Base-by-base conservation (phyloP, 148 eudicot species). In the Beta vulgaris region DNA sequence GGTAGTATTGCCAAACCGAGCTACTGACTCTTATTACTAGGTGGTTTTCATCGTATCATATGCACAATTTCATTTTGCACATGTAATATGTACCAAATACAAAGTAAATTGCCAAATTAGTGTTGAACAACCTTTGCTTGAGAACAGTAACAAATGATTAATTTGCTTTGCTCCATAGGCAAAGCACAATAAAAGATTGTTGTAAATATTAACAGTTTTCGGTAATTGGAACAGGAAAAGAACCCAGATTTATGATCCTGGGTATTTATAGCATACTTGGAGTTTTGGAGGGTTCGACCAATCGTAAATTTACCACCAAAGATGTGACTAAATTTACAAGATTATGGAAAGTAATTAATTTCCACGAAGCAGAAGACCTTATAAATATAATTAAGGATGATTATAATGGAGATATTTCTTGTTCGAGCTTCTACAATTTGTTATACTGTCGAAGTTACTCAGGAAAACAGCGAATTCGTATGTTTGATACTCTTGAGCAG, bases 231-330 rank as follows among this genome's bases (percentile, higher is more conserved):
- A 28, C 32, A 57, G 75, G 51, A 54, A 1, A 8, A 3, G 69
- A 1, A 57, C 34, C 75, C 14, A 43, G 55, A 57, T 55, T 72
- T 37, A 55, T 72, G 75, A 26, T 72, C n/a, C 35, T 72, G 2
- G 75, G 75, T 37, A 72, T 72, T 7, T 37, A 37, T 39, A 60
- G 75, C 75, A 72, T 72, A 54, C 14, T 72, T 1, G 65, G 65
- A 23, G 35, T 57, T 55, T 37, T 72, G 15, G 14, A 48, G 23
- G 64, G 75, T 25, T 16, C 51, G 0, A 25, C 36, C n/a, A 37
- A 26, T 7, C 64, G 43, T 8, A 2, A 9, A 9, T 49, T 72
- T 2, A 9, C 64, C 6, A 72, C 65, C 0, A 55, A 39, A 25
- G 65, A 72, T 39, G 75, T 57, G 1, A 16, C 55, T 35, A 55